Base-by-base conservation (phyloP, 352 stramenopile genomes). In the Discostella stelligera region DNA sequence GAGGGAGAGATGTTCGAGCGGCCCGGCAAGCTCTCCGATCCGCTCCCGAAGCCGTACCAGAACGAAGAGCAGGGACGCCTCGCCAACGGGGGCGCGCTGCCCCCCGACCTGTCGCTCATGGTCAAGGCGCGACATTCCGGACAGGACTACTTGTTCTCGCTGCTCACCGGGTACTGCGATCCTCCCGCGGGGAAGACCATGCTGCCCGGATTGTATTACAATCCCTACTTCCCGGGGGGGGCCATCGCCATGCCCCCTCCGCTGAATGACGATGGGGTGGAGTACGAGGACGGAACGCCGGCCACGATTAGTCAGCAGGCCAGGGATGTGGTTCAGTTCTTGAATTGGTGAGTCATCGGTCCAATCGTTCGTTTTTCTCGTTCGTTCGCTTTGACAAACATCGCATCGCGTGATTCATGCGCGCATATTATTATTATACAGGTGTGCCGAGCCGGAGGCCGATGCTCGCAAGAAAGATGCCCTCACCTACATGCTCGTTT, bases 1-100 rank as follows among this genome's bases (percentile, higher is more conserved):
- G 91, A 98, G 80, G 97, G 97, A 49, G 97, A 99, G 88, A 99
- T 99, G 97, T 99, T 99, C 73, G 97, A 99, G 77, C 95, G 97
- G 37, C 97, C 97, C 1, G 96, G 96, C 66, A 99, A 99, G 85
- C 93, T 98, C 0, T 97, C 94, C 63, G 96, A 98, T 90, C 91
- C 92, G 5, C 92, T 99, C 21, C 97, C 96, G 20, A 95, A 93
- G 52, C 97, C 97, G 39, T 99, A 99, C 87, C 87, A 94, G 59
- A 99, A 99, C 83, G 96, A 99, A 74, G 96, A 98, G 70, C 94
- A 96, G n/a, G 97, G 94, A 23, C 95, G 96, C 63, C 93, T 96
- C 63, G 96, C 97, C 46, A 99, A 99, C 90, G 97, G 97, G 79
- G 97, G 97, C 30, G 97, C 97, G 27, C 96, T 98, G 49, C 97